Evolutionary conservation across 1,139 yeast genomes (phyloP), one percentile per base, ranked within the genome.

Genomic region (Candida mesenterica): DNA sequence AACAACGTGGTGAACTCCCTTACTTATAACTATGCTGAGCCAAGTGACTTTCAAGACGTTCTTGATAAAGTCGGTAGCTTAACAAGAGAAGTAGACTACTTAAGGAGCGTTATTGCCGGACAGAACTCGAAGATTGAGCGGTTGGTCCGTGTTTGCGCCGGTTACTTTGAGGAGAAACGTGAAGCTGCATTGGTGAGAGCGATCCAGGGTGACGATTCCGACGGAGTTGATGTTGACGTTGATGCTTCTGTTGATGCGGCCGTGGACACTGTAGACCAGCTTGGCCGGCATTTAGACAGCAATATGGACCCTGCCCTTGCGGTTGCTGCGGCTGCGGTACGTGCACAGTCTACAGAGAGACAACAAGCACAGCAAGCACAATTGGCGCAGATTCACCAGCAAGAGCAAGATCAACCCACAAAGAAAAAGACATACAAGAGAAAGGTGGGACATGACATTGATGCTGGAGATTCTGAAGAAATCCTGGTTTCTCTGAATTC

Each of bases 281-380:
- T 24, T 13, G 14, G 26, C 5, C 26, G 12, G 23, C 55, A 49
- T 18, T 45, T 61, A 28, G 68, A 61, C 28, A 57, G 60, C 34
- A 61, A 58, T 41, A 61, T 63, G 65, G 71, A 64, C 44, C 68
- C 69, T 4, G 66, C 62, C 27, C 49, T 64, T 23, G 69, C 69
- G 0, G 66, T 55, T 22, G 69, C 66, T 4, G 67, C 67, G 3
- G 68, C 61, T 3, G 63, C 59, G 12, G 61, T 57, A 2, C 61
- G 53, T 38, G 58, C 54, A 4, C 57, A 50, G 19, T 28, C 36
- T 14, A 34, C 30, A n/a, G 52, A 42, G 7, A 33, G 32, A 15
- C 40, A 31, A 17, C 45, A 31, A 28, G 32, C 34, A 12, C 38
- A 38, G 12, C 41, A 38, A 14, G 39, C 37, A 3, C 42, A 35